Conservation (phyloP, 805 yeast species). For the Scheffersomyces ergatensis region DNA sequence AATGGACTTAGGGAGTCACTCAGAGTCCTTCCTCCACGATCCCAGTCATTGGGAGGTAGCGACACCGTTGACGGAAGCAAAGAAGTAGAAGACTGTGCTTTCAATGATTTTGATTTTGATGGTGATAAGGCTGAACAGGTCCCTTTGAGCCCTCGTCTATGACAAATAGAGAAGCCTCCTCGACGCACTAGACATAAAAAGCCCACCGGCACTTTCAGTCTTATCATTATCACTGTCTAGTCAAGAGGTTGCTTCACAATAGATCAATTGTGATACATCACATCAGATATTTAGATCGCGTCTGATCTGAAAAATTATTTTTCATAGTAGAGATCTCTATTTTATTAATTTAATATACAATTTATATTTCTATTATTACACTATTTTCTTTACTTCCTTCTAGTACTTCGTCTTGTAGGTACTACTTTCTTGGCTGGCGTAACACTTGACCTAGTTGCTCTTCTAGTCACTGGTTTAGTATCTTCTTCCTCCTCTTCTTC, state of each 20-base stretch:
- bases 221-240: no score
- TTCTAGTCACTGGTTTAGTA: neutral
- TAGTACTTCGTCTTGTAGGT: constrained; percentile 15
- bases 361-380: no score
- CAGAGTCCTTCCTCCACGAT: constrained; percentile 37
- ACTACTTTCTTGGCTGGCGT: neutral
- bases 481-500: constrained; percentile 2
- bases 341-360: neutral
- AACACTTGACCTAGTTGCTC: constrained; percentile 1
- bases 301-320: no score
- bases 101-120: neutral
- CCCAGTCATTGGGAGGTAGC: constrained; percentile 24
- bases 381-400: constrained; percentile 11
- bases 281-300: no score
- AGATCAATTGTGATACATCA: no score
- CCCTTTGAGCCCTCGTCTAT: no score
- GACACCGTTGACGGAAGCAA: no score
- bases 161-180: no score
- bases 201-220: no score
- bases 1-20: constrained; percentile 31
- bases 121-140: neutral
- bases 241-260: no score
- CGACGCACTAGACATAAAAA: no score
- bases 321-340: no score
- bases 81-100: neutral